Conservation (phyloP, 2,329 filamentous ascomycete species). For the Claviceps purpurea region DNA sequence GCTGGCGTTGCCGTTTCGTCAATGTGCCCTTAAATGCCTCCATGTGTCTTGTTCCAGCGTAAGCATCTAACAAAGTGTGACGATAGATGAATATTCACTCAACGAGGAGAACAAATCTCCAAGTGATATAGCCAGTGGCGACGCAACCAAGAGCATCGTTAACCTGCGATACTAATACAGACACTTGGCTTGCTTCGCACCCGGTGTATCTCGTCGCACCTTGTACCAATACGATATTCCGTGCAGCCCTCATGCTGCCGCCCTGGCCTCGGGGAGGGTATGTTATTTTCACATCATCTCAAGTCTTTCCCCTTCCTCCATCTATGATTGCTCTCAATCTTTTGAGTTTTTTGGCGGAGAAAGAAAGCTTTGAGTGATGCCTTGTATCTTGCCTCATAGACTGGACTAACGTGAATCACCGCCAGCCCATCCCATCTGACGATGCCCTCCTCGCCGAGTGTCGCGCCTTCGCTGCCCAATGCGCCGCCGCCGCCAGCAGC, state of each 20-base stretch:
- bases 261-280: conserved; percentile 32
- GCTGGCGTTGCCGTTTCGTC: background rate
- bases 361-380: background rate
- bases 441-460: conserved; percentile 31
- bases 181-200: conserved; percentile 48
- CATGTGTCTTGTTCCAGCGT: background rate
- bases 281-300: background rate
- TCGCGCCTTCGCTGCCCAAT: conserved; percentile 25
- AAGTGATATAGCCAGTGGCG: background rate
- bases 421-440: conserved; percentile 35
- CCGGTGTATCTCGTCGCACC: conserved; percentile 34
- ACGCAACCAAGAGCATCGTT: background rate
- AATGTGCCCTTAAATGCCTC: background rate
- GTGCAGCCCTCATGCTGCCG: conserved; percentile 67
- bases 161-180: conserved; percentile 22
- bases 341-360: background rate
- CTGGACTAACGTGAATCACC: background rate
- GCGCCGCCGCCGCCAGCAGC: conserved; percentile 26
- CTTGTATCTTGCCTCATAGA: background rate
- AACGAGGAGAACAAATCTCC: too few relatives aligned
- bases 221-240: conserved; percentile 62
- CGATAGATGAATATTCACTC: background rate
- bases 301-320: background rate
- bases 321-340: background rate
- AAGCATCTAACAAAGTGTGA: background rate